phyloP scores from a whole-genome alignment of 179 eudicot species.

The Nepenthes alata region DNA sequence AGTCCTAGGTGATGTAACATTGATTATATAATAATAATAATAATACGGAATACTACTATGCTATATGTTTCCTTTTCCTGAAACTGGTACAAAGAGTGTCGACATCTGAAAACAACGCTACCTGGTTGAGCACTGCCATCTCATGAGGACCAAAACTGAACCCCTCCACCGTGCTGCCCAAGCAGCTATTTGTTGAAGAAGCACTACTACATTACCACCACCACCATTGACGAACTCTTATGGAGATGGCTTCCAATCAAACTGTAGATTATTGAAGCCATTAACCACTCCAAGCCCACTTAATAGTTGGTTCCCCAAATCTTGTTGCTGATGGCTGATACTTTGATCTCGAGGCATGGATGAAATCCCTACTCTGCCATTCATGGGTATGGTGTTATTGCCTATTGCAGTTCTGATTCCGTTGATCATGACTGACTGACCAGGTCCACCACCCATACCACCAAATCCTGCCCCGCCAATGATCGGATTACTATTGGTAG shows the following conservation, averaged over 20 bases:
- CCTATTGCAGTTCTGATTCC: constrained; percentile 33
- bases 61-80: no score
- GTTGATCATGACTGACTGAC: constrained; percentile 22
- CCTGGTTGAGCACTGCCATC: no score
- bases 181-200: constrained; percentile 10
- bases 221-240: constrained; percentile 4
- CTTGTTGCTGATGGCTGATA: constrained; percentile 57
- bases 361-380: no score
- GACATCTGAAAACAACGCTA: no score
- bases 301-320: constrained; percentile 53
- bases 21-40: no score
- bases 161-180: constrained; percentile 7
- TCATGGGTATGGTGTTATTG: no score
- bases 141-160: no score
- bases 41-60: no score
- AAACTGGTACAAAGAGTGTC: no score
- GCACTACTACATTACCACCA: neutral
- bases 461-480: constrained; percentile 29
- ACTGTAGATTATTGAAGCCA: constrained; percentile 63
- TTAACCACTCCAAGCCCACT: constrained; percentile 70
- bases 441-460: constrained; percentile 40
- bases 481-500: constrained; percentile 5
- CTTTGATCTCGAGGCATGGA: constrained; percentile 26
- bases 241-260: constrained; percentile 64
- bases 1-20: no score